A percentile compares a stretch with the other conserved stretches of the same genome.
These are phyloP conservation scores for Boletus sensibilis DNA, from an alignment of 768 basidiomycete species.

Conservation along the genomic window DNA sequence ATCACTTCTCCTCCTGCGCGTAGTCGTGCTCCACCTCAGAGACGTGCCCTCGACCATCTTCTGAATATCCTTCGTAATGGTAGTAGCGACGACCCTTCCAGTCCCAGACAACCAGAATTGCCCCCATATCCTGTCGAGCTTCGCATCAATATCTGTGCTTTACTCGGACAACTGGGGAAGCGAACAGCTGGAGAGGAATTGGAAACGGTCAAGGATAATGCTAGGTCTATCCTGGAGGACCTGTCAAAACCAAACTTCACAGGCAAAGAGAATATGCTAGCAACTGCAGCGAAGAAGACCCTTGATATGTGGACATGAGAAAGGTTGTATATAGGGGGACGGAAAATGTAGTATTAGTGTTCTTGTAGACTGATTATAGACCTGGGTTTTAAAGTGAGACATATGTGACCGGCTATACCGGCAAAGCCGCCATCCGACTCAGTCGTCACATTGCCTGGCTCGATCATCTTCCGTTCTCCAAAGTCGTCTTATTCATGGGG, in stretches of 20 bases:
- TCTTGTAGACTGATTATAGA: not conserved
- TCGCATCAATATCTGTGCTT: conserved; percentile 70
- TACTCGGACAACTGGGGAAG: conserved; percentile 63
- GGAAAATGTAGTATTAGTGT: conserved; percentile 1
- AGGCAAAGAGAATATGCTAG: conserved; percentile 36
- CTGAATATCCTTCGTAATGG: conserved; percentile 56
- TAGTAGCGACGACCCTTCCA: conserved; percentile 33
- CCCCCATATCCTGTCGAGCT: conserved; percentile 71
- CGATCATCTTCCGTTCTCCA: not conserved
- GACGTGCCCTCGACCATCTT: conserved; percentile 67
- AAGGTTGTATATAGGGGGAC: not conserved
- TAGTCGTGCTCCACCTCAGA: conserved; percentile 43
- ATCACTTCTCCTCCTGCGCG: conserved; percentile 42
- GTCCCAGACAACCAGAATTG: conserved; percentile 35
- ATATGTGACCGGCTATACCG: conserved; percentile 9
- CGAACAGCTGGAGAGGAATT: conserved; percentile 50
- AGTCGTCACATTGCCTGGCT: not conserved
- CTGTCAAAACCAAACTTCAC: conserved; percentile 38
- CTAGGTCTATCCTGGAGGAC: conserved; percentile 51
- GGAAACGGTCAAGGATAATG: conserved; percentile 48
- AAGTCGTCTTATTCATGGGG: conserved; percentile 27
- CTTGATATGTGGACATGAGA: conserved; percentile 40
- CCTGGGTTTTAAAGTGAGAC: not conserved
- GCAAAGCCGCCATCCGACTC: not conserved
- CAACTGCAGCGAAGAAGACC: conserved; percentile 40